Base-by-base conservation (phyloP, 2,329 filamentous ascomycete species). In the Sarocladiaceae sp. region DNA sequence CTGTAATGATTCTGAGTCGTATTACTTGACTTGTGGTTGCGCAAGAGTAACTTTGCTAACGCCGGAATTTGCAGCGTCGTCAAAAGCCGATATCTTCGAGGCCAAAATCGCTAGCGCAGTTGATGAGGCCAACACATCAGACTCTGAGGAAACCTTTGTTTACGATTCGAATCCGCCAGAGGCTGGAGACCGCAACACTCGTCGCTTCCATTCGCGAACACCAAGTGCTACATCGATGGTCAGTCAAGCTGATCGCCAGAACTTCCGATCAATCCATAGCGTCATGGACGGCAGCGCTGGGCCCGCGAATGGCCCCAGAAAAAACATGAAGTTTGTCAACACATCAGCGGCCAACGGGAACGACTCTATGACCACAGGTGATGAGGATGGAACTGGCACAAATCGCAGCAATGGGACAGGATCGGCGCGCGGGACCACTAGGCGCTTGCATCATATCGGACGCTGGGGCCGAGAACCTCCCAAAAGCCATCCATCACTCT, bases 101-200 rank as follows among this genome's bases (percentile, higher is more conserved):
- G 91, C 92, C 59, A 96, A 96, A 65, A 91, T 99, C 59, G 93
- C 93, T 49, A 97, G 86, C 66, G 93, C 93, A 8, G 91, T 99
- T 50, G 93, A 97, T 66, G 92, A 97, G 68, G 91, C 90, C 40
- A 89, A 97, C 67, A 96, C 93, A 12, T 97, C 93, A 6, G 94
- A 99, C 67, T 97, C 93, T 1, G 94, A 97, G 63, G 94, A 97
- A 70, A 97, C 94, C 0, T 99, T 97, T 68, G 94, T 99, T 15
- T 99, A 99, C 71, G 94, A 99, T 69, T 97, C 94, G 23, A 99
- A 99, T 63, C 94, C 93, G 10, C 88, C 90, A 50, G 84, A 87
- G 58, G 69, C 65, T 48, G 76, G 73, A 47, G 82, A 85, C 51
- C 76, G 83, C 36, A 57, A 63, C 31, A 80, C 80, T n/a, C 81